phyloP scores from a whole-genome alignment of 805 yeast species.

The Blastobotrys peoriensis region DNA sequence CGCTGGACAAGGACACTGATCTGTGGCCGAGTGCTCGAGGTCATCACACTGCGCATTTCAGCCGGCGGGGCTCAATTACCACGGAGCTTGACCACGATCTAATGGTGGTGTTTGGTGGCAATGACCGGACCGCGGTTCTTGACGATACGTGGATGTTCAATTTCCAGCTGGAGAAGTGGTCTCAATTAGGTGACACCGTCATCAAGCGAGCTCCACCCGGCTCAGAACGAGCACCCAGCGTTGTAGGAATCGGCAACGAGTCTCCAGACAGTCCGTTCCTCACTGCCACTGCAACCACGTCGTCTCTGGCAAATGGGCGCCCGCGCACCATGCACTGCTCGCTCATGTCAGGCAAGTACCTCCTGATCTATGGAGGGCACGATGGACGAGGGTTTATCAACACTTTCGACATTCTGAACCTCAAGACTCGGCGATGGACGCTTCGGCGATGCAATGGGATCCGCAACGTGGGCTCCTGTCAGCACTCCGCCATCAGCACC shows the following conservation, averaged over 20 bases:
- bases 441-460: slow-evolving; percentile 18
- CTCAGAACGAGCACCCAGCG: too few relatives aligned
- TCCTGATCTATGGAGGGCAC: slow-evolving; percentile 22
- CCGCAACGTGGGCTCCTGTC: slow-evolving; percentile 18
- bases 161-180: slow-evolving; percentile 13
- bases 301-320: neutral
- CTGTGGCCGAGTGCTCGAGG: slow-evolving; percentile 18
- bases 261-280: neutral
- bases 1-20: slow-evolving; percentile 16
- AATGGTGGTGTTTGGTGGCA: slow-evolving; percentile 21
- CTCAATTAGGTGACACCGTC: slow-evolving; percentile 3
- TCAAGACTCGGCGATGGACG: slow-evolving; percentile 15
- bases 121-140: slow-evolving; percentile 11
- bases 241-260: neutral
- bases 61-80: neutral
- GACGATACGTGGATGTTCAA: slow-evolving; percentile 17
- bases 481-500: slow-evolving; percentile 14
- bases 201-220: neutral
- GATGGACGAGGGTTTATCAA: slow-evolving; percentile 16
- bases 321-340: slow-evolving; percentile 18
- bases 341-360: slow-evolving; percentile 12
- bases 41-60: slow-evolving; percentile 18
- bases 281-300: neutral
- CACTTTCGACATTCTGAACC: slow-evolving; percentile 14
- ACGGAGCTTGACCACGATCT: neutral